Evolutionary conservation across 106 monocot genomes (phyloP).

Genomic region (Cymbidium sinense): DNA sequence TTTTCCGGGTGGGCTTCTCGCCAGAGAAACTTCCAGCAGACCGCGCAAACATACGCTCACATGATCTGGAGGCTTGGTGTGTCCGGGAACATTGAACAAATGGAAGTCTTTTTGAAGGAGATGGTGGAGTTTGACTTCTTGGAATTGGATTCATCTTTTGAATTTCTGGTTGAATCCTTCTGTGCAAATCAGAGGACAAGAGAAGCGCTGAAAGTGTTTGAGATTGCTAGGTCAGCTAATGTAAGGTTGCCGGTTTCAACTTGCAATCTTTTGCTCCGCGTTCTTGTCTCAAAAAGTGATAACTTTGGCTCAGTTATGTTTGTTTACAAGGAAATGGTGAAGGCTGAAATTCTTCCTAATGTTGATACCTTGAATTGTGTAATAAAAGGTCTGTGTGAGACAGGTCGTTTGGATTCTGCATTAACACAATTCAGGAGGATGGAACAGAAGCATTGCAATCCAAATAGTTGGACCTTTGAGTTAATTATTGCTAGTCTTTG

Average conservation of each 20-base stretch:
- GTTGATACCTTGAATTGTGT: conserved; percentile 58
- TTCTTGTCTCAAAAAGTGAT: conserved; percentile 18
- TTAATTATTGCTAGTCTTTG: conserved; percentile 43
- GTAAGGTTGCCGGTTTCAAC: conserved; percentile 20
- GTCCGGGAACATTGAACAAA: conserved; percentile 17
- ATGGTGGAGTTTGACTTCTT: conserved; percentile 32
- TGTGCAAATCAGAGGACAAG: conserved; percentile 2
- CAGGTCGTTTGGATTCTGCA: conserved; percentile 39
- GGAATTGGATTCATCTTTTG: conserved; percentile 12
- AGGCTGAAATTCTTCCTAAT: conserved; percentile 41
- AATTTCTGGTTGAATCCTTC: conserved; percentile 23
- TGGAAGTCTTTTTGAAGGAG: conserved; percentile 36
- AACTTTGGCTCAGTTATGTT: conserved; percentile 34
- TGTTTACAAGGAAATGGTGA: conserved; percentile 82
- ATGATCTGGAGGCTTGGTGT: conserved; percentile 23
- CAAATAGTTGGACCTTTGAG: conserved; percentile 55
- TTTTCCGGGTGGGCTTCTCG: conserved; percentile 34
- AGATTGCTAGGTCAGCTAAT: conserved; percentile 20
- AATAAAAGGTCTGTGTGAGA: conserved; percentile 33
- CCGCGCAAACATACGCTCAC: conserved; percentile 16
- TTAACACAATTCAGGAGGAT: conserved; percentile 48
- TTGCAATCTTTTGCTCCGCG: conserved; percentile 32
- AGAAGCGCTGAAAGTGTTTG: conserved; percentile 41
- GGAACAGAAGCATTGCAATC: conserved; percentile 44
- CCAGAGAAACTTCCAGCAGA: conserved; percentile 27